Percentiles rank a stretch among this genome's conserved stretches.
phyloP scores from a whole-genome alignment of 2,329 filamentous ascomycete species.

The Ophiostoma quercus region DNA sequence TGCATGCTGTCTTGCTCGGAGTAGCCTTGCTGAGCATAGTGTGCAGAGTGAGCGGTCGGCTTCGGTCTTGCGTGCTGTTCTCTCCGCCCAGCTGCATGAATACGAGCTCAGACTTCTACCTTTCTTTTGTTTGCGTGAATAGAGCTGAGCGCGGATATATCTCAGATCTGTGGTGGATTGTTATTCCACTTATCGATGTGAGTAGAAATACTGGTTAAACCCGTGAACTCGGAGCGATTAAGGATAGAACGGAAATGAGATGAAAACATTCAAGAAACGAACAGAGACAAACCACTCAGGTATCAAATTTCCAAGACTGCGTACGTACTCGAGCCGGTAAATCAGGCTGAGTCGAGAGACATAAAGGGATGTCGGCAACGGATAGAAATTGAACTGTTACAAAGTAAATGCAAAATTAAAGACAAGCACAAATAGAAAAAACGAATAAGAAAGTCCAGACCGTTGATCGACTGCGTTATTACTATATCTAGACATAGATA shows the following conservation, averaged over 20 bases:
- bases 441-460: not conserved
- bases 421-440: no score
- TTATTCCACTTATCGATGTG: not conserved
- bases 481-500: not conserved
- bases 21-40: not conserved
- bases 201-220: not conserved
- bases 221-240: not conserved
- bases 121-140: not conserved
- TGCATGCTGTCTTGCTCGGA: not conserved
- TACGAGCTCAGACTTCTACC: not conserved
- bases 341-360: not conserved
- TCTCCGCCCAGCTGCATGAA: constrained; percentile 4
- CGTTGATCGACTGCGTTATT: not conserved
- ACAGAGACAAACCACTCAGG: not conserved
- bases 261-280: not conserved
- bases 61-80: not conserved
- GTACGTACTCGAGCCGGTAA: not conserved
- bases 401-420: not conserved
- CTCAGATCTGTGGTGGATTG: not conserved
- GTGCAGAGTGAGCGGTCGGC: not conserved
- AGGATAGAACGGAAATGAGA: not conserved
- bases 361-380: not conserved
- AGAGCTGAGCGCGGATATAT: not conserved
- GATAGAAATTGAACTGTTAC: not conserved
- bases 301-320: not conserved